Evolutionary conservation across 768 basidiomycete species (phyloP).

Genomic region (Suillus placidus): DNA sequence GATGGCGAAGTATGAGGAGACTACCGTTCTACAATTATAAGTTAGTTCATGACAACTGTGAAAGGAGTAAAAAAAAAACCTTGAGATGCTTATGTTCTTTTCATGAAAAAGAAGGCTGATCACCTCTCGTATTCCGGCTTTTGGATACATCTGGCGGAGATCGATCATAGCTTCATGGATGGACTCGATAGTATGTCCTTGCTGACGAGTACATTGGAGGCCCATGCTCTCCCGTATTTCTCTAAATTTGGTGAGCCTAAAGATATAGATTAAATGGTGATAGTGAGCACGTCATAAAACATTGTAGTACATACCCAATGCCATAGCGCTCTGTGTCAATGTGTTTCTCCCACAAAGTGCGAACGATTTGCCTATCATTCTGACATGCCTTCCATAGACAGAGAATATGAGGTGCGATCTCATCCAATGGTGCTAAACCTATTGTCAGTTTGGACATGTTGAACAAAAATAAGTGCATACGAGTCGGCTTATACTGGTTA

Average conservation of each 20-base stretch:
- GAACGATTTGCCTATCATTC: background rate
- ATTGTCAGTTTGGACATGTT: too few relatives aligned
- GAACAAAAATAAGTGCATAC: too few relatives aligned
- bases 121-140: background rate
- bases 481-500: too few relatives aligned
- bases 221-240: background rate
- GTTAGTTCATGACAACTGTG: background rate
- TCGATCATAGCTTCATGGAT: background rate
- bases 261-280: background rate
- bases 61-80: background rate
- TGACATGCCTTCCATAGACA: background rate
- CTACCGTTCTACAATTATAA: background rate
- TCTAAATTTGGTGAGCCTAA: background rate
- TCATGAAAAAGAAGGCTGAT: background rate
- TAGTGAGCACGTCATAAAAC: too few relatives aligned
- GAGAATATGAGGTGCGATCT: background rate
- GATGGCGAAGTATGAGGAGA: background rate
- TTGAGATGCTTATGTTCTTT: background rate
- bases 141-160: background rate
- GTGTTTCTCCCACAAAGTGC: background rate
- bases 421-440: too few relatives aligned
- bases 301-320: slow-evolving; percentile 3
- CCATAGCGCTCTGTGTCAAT: background rate
- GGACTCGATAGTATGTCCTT: background rate
- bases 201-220: background rate